phyloP scores from a whole-genome alignment of 1,139 yeast species.

The Candida glucosophila region DNA sequence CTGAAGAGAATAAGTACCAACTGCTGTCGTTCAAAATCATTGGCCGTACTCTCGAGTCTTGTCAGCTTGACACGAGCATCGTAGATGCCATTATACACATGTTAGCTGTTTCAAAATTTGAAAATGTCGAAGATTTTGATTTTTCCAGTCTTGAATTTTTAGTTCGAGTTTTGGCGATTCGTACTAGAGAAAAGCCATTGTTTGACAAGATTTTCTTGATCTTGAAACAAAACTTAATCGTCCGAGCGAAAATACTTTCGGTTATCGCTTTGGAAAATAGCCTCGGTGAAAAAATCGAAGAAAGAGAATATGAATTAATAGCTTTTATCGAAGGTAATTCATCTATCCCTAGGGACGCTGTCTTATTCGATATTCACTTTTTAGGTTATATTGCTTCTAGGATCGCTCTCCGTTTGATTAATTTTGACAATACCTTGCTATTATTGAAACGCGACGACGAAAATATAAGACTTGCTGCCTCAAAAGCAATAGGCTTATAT shows the following conservation, averaged over 20 bases:
- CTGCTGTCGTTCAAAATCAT: slow-evolving; percentile 5
- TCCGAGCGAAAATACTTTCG: slow-evolving; percentile 33
- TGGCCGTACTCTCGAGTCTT: slow-evolving; percentile 3
- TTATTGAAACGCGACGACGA: slow-evolving; percentile 26
- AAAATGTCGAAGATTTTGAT: slow-evolving; percentile 6
- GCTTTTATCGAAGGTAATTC: slow-evolving; percentile 14
- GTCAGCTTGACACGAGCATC: slow-evolving; percentile 5
- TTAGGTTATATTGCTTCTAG: slow-evolving; percentile 39
- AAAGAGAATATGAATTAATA: slow-evolving; percentile 21
- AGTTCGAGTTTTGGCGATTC: slow-evolving; percentile 4
- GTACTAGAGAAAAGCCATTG: slow-evolving; percentile 5
- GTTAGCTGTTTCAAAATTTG: slow-evolving; percentile 5
- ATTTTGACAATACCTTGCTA: slow-evolving; percentile 21
- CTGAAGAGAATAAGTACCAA: slow-evolving; percentile 3
- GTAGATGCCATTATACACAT: slow-evolving; percentile 3
- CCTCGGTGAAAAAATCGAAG: slow-evolving; percentile 18
- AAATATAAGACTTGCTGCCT: slow-evolving; percentile 34
- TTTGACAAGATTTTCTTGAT: slow-evolving; percentile 7
- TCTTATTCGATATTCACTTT: slow-evolving; percentile 27
- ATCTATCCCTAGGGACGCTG: slow-evolving; percentile 7
- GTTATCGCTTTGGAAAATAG: slow-evolving; percentile 26
- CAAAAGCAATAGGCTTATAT: slow-evolving; percentile 46
- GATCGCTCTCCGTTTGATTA: slow-evolving; percentile 13
- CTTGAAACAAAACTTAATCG: slow-evolving; percentile 12
- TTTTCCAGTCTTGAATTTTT: slow-evolving; percentile 4